A percentile compares a stretch with the other conserved stretches of the same genome.
phyloP scores from a whole-genome alignment of 768 basidiomycete genomes.

The Suillus placidus region DNA sequence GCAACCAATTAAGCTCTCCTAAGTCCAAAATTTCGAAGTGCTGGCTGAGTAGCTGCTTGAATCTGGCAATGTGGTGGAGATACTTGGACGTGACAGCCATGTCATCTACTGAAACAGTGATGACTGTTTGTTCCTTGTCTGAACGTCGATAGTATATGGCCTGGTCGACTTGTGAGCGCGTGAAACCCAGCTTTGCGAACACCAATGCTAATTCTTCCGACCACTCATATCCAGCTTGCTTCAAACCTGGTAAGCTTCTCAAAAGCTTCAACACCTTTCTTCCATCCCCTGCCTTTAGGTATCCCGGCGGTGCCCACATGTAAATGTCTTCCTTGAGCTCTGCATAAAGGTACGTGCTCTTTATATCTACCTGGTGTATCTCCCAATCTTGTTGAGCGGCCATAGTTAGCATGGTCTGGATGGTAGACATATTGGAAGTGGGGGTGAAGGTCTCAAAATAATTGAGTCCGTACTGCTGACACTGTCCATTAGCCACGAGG shows the following conservation, averaged over 20 bases:
- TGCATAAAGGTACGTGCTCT: slow-evolving; percentile 11
- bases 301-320: slow-evolving; percentile 38
- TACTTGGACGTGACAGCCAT: too few species aligned
- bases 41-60: too few species aligned
- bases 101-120: neutral
- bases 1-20: too few species aligned
- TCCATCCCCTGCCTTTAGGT: slow-evolving; percentile 18
- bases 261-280: slow-evolving; percentile 28
- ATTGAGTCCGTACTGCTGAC: slow-evolving; percentile 14
- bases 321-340: slow-evolving; percentile 36
- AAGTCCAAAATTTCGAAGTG: too few species aligned
- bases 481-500: too few species aligned
- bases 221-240: slow-evolving; percentile 38
- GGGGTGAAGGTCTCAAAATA: slow-evolving; percentile 26
- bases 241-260: slow-evolving; percentile 42
- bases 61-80: too few species aligned
- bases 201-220: slow-evolving; percentile 16
- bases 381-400: neutral
- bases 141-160: neutral
- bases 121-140: neutral
- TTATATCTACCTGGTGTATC: too few species aligned
- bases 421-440: slow-evolving; percentile 8
- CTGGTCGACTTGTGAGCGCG: neutral
- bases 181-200: slow-evolving; percentile 2
- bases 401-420: slow-evolving; percentile 16